phyloP scores from a whole-genome alignment of 2,329 filamentous ascomycete genomes.

The Epichloe gansuensis region DNA sequence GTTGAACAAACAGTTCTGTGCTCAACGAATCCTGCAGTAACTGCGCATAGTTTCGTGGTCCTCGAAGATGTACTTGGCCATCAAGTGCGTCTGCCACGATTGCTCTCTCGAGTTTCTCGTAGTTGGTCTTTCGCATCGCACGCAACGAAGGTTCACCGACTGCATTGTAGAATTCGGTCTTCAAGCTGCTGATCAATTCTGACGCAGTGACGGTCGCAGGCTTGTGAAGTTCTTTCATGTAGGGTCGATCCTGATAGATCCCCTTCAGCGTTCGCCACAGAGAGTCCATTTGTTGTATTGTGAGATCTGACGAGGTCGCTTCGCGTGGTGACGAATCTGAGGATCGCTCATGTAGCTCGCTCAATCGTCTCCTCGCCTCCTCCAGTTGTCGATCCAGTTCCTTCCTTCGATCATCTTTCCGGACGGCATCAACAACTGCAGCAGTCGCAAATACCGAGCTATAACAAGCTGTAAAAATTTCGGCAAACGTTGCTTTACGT shows the following conservation, averaged over 20 bases:
- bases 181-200: constrained; percentile 15
- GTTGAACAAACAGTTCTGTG: constrained; percentile 16
- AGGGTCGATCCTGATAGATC: constrained; percentile 20
- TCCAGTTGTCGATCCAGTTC: constrained; percentile 51
- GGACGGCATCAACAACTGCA: constrained; percentile 45
- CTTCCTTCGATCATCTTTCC: constrained; percentile 43
- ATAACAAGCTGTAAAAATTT: constrained; percentile 54
- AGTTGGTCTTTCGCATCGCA: constrained; percentile 14
- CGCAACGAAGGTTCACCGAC: constrained; percentile 12
- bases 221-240: constrained; percentile 22
- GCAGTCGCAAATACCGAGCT: constrained; percentile 55
- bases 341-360: constrained; percentile 23
- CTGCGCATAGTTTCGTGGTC: constrained; percentile 14
- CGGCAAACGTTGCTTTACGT: constrained; percentile 35
- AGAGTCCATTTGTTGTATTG: constrained; percentile 17
- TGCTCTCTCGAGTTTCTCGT: constrained; percentile 17
- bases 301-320: constrained; percentile 9
- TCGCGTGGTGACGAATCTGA: constrained; percentile 5
- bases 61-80: constrained; percentile 9
- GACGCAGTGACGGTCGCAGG: constrained; percentile 17
- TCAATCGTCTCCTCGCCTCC: constrained; percentile 36
- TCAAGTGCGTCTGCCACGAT: constrained; percentile 18
- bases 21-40: constrained; percentile 15
- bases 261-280: constrained; percentile 20
- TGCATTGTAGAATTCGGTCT: constrained; percentile 17